Percentiles rank a stretch among this genome's conserved stretches.
These are phyloP conservation scores for Alloteropsis semialata DNA, from an alignment of 176 grass and related monocot species.

Conservation along the genomic window DNA sequence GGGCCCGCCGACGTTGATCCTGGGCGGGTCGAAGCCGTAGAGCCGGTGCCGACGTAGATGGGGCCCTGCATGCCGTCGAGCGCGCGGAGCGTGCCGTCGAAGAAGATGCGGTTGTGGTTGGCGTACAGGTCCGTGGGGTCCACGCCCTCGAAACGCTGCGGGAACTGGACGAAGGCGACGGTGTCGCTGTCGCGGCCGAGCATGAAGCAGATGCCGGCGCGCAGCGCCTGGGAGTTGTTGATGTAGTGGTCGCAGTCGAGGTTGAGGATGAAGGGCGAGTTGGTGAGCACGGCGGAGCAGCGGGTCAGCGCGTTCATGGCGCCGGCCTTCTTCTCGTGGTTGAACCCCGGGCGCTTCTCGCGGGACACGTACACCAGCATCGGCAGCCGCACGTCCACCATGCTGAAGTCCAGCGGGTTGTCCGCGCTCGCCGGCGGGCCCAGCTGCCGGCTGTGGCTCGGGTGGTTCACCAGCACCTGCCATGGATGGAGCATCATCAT, in stretches of 20 bases:
- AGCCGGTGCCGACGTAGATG: constrained; percentile 73
- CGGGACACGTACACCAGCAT: constrained; percentile 79
- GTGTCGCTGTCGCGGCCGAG: constrained; percentile 69
- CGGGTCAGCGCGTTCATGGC: constrained; percentile 90
- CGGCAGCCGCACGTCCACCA: constrained; percentile 54
- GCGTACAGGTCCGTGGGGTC: constrained; percentile 81
- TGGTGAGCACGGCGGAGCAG: constrained; percentile 59
- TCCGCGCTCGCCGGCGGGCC: constrained; percentile 54
- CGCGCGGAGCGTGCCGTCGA: constrained; percentile 65
- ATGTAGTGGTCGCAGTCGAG: constrained; percentile 86
- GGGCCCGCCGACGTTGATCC: constrained; percentile 47
- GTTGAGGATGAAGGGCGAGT: constrained; percentile 79
- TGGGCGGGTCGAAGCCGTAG: constrained; percentile 71
- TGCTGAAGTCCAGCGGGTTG: constrained; percentile 56
- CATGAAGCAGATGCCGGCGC: constrained; percentile 86
- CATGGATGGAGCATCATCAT: neutral
- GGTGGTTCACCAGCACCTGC: constrained; percentile 67
- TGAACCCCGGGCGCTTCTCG: constrained; percentile 71
- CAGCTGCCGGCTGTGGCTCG: constrained; percentile 32
- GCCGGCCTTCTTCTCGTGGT: constrained; percentile 95
- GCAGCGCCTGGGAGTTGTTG: constrained; percentile 76
- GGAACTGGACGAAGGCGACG: constrained; percentile 74
- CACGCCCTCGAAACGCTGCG: constrained; percentile 78
- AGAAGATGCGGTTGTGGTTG: constrained; percentile 87
- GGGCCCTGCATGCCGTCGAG: constrained; percentile 73